These are phyloP conservation scores for Rhodofomes roseus DNA, from an alignment of 1,284 basidiomycete genomes.

Conservation along the genomic window DNA sequence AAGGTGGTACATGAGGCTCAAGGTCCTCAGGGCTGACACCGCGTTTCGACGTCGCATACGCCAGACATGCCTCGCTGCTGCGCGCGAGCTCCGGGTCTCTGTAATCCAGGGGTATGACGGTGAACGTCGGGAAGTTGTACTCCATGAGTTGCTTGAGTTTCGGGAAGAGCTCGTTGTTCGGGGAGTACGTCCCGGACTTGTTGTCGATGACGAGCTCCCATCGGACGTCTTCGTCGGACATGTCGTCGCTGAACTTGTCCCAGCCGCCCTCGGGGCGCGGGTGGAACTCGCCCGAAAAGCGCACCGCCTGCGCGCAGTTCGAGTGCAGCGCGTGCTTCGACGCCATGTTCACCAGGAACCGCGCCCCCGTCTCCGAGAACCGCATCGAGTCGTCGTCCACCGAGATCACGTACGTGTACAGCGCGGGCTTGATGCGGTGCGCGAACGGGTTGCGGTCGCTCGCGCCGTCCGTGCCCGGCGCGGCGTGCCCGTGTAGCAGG, in stretches of 20 bases:
- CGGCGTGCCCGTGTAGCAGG: constrained; percentile 41
- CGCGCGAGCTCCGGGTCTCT: constrained; percentile 54
- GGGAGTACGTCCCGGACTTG: constrained; percentile 73
- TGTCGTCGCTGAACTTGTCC: constrained; percentile 54
- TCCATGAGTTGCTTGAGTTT: constrained; percentile 51
- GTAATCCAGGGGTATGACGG: constrained; percentile 49
- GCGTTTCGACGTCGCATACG: constrained; percentile 54
- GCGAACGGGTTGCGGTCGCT: constrained; percentile 25
- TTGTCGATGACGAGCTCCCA: constrained; percentile 80
- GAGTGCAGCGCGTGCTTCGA: constrained; percentile 56
- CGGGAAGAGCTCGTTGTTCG: constrained; percentile 54
- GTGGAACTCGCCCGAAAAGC: constrained; percentile 76
- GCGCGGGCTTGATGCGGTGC: constrained; percentile 68
- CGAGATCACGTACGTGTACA: constrained; percentile 76
- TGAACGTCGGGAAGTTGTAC: constrained; percentile 51
- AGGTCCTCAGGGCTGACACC: constrained; percentile 55
- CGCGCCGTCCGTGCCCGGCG: neutral
- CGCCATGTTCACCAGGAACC: constrained; percentile 78
- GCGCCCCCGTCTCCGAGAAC: constrained; percentile 76
- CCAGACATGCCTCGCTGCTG: constrained; percentile 62
- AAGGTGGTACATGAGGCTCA: constrained; percentile 46
- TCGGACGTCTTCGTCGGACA: constrained; percentile 45
- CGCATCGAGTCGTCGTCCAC: constrained; percentile 67
- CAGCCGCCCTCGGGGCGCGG: constrained; percentile 69
- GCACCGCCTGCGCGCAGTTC: constrained; percentile 44